Evolutionary conservation across 306 rosid genomes (phyloP).

Genomic region (peach (Prunus persica)): DNA sequence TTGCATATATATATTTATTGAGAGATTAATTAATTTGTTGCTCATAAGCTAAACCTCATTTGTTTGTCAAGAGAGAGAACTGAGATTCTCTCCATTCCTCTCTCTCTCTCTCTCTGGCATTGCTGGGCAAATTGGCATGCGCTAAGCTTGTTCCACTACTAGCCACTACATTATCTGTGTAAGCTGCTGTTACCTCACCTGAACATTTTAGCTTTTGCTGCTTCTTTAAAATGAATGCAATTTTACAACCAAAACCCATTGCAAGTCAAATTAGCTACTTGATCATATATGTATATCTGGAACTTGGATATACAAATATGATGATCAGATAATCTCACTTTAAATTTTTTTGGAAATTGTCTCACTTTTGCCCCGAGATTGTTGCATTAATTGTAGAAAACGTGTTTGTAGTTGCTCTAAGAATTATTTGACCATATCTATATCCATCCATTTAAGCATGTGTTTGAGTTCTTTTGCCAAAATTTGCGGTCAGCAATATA

Average conservation of each 20-base stretch:
- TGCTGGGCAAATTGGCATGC: slow-evolving; percentile 20
- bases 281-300: no score
- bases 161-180: neutral
- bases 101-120: slow-evolving; percentile 18
- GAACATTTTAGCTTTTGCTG: neutral
- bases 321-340: no score
- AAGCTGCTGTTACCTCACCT: slow-evolving; percentile 9
- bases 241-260: no score
- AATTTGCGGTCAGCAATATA: neutral
- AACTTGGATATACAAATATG: no score
- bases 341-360: neutral
- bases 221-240: neutral
- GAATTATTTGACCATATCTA: neutral
- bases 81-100: slow-evolving; percentile 16
- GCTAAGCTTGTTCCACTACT: slow-evolving; percentile 9
- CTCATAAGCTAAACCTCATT: no score
- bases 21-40: no score
- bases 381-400: neutral
- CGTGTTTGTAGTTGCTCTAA: neutral
- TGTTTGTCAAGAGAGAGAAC: slow-evolving; percentile 16
- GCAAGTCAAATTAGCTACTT: no score
- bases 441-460: neutral
- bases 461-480: neutral
- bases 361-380: neutral
- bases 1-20: neutral